A percentile compares a stretch with the other conserved stretches of the same genome.
phyloP scores from a whole-genome alignment of 257 asterid species.

The Leptodermis oblonga region DNA sequence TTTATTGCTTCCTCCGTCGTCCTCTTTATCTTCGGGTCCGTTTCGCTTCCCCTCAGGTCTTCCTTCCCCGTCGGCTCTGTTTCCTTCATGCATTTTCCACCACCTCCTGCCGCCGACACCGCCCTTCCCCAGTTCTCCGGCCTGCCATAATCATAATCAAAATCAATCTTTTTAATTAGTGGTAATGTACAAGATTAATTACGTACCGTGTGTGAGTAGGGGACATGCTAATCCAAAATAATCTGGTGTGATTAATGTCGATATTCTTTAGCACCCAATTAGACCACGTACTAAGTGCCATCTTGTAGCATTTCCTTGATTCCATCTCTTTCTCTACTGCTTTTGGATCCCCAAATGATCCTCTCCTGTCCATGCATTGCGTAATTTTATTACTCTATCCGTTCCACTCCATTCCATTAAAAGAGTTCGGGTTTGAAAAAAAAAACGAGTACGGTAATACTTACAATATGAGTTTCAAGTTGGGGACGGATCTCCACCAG shows the following conservation, averaged over 20 bases:
- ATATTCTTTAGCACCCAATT: conserved; percentile 31
- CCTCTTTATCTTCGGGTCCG: neutral
- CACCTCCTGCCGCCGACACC: no score
- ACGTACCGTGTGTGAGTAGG: conserved; percentile 42
- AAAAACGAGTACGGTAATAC: conserved; percentile 1
- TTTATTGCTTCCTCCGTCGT: neutral
- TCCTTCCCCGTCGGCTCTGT: neutral
- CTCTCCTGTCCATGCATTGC: conserved; percentile 24
- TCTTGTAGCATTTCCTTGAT: conserved; percentile 26
- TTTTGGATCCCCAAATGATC: conserved; percentile 29
- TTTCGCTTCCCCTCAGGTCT: neutral
- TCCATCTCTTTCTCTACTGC: conserved; percentile 22
- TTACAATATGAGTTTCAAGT: conserved; percentile 40
- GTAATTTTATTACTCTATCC: no score
- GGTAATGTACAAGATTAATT: no score
- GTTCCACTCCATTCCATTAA: no score
- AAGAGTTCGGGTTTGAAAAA: no score
- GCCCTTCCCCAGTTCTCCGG: conserved; percentile 10
- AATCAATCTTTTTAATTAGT: neutral
- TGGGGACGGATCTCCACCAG: conserved; percentile 44
- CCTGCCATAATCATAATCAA: neutral
- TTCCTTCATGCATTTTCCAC: conserved; percentile 9
- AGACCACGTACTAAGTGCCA: conserved; percentile 48
- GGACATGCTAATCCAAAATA: conserved; percentile 51
- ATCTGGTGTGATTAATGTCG: conserved; percentile 26